These are phyloP conservation scores for Parascedosporium putredinis DNA, from an alignment of 2,329 filamentous ascomycete genomes.

Conservation along the genomic window DNA sequence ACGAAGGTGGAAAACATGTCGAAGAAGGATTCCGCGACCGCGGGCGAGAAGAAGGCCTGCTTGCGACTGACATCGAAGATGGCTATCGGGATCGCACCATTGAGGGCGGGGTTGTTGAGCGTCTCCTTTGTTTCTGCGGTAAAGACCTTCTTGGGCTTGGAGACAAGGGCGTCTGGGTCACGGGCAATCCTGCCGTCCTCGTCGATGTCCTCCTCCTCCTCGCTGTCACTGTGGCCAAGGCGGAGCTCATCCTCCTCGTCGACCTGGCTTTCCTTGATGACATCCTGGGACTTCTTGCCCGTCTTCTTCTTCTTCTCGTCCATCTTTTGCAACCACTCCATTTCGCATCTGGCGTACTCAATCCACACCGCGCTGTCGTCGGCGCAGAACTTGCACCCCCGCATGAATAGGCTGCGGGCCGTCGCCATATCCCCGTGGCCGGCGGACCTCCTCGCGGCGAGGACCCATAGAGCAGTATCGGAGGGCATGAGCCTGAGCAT, in stretches of 20 bases:
- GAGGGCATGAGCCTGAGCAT: constrained; percentile 79
- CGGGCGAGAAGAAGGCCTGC: constrained; percentile 58
- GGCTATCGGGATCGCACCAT: constrained; percentile 85
- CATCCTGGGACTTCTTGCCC: constrained; percentile 25
- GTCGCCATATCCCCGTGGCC: constrained; percentile 76
- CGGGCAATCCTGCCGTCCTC: constrained; percentile 33
- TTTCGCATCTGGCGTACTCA: constrained; percentile 83
- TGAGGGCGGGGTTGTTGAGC: constrained; percentile 71
- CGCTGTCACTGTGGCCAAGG: constrained; percentile 30
- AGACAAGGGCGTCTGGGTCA: constrained; percentile 31
- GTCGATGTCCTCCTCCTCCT: constrained; percentile 31
- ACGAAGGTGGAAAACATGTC: constrained; percentile 62
- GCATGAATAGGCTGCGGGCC: constrained; percentile 75
- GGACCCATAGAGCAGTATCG: constrained; percentile 75
- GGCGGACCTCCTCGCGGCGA: constrained; percentile 70
- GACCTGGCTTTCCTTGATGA: constrained; percentile 34
- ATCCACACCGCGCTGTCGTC: constrained; percentile 67
- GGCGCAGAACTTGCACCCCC: constrained; percentile 83
- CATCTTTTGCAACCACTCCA: constrained; percentile 81
- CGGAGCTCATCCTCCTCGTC: constrained; percentile 38
- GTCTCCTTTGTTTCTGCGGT: constrained; percentile 33
- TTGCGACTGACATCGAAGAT: constrained; percentile 82
- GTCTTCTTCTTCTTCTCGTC: constrained; percentile 58
- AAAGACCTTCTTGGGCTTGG: constrained; percentile 31
- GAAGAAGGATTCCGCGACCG: constrained; percentile 68